Conservation (phyloP, 2,329 filamentous ascomycete species). For the Xylaria sp. region DNA sequence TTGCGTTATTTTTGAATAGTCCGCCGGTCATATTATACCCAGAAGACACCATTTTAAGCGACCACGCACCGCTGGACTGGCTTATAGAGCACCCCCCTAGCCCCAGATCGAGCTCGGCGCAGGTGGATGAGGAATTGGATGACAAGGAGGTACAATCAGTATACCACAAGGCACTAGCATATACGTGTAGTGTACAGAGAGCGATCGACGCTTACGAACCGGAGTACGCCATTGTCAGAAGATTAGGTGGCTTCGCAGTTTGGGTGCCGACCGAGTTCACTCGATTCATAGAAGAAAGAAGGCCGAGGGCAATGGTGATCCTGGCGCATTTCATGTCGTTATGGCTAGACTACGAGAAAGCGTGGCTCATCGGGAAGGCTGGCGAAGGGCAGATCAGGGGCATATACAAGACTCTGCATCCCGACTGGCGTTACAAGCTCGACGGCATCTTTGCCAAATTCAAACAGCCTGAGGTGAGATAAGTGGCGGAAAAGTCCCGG, state of each 20-base stretch:
- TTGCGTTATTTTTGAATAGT: constrained; percentile 33
- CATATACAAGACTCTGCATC: constrained; percentile 40
- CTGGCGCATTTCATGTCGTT: constrained; percentile 44
- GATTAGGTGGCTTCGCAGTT: constrained; percentile 42
- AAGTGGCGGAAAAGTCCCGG: background rate
- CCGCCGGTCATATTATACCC: constrained; percentile 36
- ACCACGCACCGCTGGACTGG: constrained; percentile 38
- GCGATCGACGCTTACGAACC: constrained; percentile 36
- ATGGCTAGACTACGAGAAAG: constrained; percentile 39
- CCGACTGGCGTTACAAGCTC: constrained; percentile 41
- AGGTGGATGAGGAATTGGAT: constrained; percentile 36
- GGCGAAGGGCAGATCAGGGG: constrained; percentile 42
- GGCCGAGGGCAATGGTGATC: constrained; percentile 42
- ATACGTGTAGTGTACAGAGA: constrained; percentile 39
- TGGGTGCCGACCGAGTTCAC: constrained; percentile 40
- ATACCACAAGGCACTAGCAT: constrained; percentile 40
- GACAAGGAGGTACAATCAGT: constrained; percentile 32
- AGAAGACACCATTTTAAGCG: constrained; percentile 35
- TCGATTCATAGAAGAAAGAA: constrained; percentile 38
- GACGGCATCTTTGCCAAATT: constrained; percentile 37
- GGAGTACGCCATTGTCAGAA: constrained; percentile 36
- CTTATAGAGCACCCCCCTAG: constrained; percentile 38
- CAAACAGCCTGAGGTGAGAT: constrained; percentile 21
- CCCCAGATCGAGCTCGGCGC: constrained; percentile 26
- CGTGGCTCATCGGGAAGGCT: constrained; percentile 42